phyloP scores from a whole-genome alignment of 1,284 basidiomycete genomes.

The Malassezia caprae region DNA sequence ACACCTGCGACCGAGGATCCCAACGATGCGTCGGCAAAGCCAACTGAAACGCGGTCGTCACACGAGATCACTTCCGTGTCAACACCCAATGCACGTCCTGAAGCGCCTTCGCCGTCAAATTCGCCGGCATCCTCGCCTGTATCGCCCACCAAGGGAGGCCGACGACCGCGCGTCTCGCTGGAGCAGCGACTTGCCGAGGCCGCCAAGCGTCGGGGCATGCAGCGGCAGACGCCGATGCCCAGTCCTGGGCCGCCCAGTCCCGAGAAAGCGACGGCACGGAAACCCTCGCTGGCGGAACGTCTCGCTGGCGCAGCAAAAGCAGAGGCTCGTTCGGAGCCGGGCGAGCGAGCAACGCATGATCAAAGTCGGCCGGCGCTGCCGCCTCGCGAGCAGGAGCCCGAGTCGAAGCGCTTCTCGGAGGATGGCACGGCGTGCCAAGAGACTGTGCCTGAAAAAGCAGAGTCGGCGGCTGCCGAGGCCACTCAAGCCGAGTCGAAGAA shows the following conservation, averaged over 20 bases:
- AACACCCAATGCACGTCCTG: not conserved
- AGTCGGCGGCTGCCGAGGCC: not conserved
- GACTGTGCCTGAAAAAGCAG: not conserved
- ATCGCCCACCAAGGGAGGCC: not conserved
- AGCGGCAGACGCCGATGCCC: not conserved
- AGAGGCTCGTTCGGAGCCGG: not conserved
- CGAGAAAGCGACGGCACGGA: not conserved
- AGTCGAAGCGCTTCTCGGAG: not conserved
- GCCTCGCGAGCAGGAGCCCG: not conserved
- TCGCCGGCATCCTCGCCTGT: not conserved
- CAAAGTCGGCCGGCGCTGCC: not conserved
- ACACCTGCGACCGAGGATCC: no score
- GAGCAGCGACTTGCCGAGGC: conserved; percentile 11
- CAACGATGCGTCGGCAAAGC: no score
- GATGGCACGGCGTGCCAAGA: not conserved
- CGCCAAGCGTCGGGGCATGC: conserved; percentile 7
- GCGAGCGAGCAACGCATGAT: not conserved
- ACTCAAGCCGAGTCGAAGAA: not conserved
- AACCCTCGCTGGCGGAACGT: conserved; percentile 2
- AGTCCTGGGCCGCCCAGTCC: not conserved
- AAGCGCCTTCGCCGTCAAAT: no score
- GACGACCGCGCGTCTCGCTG: conserved; percentile 1
- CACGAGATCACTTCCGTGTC: not conserved
- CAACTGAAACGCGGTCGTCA: not conserved
- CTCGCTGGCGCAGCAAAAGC: not conserved